Percentiles rank a stretch among this genome's conserved stretches.
These are phyloP conservation scores for Rhizopogon roseolus DNA, from an alignment of 768 basidiomycete species.

Conservation along the genomic window DNA sequence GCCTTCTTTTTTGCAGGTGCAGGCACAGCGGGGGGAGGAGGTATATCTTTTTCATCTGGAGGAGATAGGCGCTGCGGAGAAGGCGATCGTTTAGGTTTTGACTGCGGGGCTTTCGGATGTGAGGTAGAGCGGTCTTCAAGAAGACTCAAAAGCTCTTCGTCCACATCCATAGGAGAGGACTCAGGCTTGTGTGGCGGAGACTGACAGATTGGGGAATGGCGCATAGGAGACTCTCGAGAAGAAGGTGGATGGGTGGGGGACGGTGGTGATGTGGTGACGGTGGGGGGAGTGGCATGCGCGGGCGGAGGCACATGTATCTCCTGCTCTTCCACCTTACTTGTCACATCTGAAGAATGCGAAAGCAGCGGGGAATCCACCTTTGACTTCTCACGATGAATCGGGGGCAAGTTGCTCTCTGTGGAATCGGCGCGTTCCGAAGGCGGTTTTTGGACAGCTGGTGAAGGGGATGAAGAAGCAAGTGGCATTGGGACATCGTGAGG, in stretches of 20 bases:
- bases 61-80: slow-evolving; percentile 10
- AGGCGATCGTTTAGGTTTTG: slow-evolving; percentile 3
- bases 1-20: background rate
- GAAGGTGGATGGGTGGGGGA: background rate
- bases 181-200: slow-evolving; percentile 10
- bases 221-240: background rate
- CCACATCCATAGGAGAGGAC: slow-evolving; percentile 42
- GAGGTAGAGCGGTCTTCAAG: slow-evolving; percentile 46
- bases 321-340: slow-evolving; percentile 1
- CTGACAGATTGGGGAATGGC: background rate
- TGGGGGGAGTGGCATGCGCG: background rate
- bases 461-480: background rate
- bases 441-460: background rate
- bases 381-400: background rate
- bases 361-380: background rate
- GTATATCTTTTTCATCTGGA: slow-evolving; percentile 6
- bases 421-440: background rate
- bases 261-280: background rate
- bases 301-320: background rate
- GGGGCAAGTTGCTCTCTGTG: background rate
- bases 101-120: slow-evolving; percentile 6
- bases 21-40: slow-evolving; percentile 7
- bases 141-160: slow-evolving; percentile 64
- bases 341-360: background rate
- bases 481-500: background rate